phyloP scores from a whole-genome alignment of 208 protist species.

The Crithidia brevicula region DNA sequence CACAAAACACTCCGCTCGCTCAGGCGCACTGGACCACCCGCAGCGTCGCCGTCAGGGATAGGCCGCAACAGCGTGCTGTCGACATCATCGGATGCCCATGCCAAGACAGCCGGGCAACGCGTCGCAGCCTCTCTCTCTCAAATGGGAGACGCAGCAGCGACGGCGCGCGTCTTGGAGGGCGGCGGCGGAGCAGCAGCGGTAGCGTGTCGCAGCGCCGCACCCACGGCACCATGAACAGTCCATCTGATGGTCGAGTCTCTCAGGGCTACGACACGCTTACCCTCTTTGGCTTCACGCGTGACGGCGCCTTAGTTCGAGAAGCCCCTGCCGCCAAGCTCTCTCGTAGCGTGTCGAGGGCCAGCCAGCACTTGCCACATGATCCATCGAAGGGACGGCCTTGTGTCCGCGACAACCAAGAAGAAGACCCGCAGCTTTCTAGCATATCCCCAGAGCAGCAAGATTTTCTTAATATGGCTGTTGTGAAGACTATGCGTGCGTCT shows the following conservation, averaged over 20 bases:
- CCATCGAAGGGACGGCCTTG: no score
- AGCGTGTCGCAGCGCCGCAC: conserved; percentile 6
- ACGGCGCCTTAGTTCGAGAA: not conserved
- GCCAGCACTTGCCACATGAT: no score
- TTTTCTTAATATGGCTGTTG: no score
- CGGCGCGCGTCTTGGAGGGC: not conserved
- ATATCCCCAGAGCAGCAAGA: no score
- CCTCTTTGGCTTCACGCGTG: conserved; percentile 14
- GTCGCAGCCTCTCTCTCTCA: not conserved
- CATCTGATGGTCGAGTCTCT: not conserved
- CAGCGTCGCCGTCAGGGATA: no score
- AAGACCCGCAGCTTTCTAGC: no score
- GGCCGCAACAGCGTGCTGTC: no score
- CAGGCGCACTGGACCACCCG: not conserved
- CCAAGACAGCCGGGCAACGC: not conserved
- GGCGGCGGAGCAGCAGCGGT: conserved; percentile 1
- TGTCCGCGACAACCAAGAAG: no score
- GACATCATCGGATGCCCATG: no score
- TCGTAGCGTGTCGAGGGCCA: no score
- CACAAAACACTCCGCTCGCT: not conserved
- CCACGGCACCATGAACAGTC: not conserved
- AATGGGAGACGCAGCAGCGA: no score
- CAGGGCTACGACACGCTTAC: conserved; percentile 2
- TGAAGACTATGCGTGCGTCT: not conserved
- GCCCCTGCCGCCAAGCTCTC: not conserved